phyloP scores from a whole-genome alignment of 1,284 basidiomycete species.

The Ceratobasidium sp. region DNA sequence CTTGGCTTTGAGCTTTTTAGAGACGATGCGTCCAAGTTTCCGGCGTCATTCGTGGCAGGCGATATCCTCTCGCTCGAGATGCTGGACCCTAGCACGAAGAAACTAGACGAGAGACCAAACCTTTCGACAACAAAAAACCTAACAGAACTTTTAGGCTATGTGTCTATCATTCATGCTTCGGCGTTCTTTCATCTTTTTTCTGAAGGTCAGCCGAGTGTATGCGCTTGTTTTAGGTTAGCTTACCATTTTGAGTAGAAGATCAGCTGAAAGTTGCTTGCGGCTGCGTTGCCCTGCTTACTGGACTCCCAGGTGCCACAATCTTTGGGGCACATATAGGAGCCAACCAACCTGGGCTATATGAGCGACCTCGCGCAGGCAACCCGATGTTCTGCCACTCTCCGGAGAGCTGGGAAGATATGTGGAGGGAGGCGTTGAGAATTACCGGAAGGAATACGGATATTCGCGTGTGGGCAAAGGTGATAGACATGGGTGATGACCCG shows the following conservation, averaged over 20 bases:
- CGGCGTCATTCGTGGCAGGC: slow-evolving; percentile 63
- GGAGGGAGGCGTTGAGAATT: background rate
- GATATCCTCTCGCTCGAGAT: slow-evolving; percentile 59
- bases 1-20: slow-evolving; percentile 58
- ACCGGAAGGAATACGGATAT: background rate
- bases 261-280: slow-evolving; percentile 61
- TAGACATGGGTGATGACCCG: background rate
- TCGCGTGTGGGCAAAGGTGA: slow-evolving; percentile 9
- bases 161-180: slow-evolving; percentile 65
- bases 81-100: slow-evolving; percentile 53
- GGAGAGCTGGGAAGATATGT: slow-evolving; percentile 27
- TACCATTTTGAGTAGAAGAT: slow-evolving; percentile 50
- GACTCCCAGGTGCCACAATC: slow-evolving; percentile 55
- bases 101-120: slow-evolving; percentile 54
- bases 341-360: slow-evolving; percentile 53
- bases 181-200: slow-evolving; percentile 68
- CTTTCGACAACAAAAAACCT: slow-evolving; percentile 59
- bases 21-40: slow-evolving; percentile 59
- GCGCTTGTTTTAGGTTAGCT: background rate
- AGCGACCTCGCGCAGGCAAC: background rate
- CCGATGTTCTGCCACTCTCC: slow-evolving; percentile 35
- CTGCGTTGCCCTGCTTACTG: slow-evolving; percentile 60
- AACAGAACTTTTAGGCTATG: slow-evolving; percentile 61
- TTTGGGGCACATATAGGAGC: slow-evolving; percentile 49
- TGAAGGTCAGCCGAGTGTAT: slow-evolving; percentile 51